phyloP scores from a whole-genome alignment of 108 stramenopile genomes.

The Discostella stelligeroides region DNA sequence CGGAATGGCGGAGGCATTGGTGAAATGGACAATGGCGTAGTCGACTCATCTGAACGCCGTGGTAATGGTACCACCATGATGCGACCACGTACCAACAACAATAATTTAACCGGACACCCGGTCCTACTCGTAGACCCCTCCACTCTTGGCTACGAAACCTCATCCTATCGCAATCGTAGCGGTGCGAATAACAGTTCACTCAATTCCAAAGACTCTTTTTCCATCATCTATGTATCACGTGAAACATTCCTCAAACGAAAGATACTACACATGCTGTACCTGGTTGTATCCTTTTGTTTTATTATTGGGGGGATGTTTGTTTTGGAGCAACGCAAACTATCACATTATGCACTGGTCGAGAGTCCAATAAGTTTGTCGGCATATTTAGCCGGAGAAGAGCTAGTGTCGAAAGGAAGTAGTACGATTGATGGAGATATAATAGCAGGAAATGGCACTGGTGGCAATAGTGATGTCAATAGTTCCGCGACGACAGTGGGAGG shows the following conservation, averaged over 20 bases:
- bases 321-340: slow-evolving; percentile 35
- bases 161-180: slow-evolving; percentile 8
- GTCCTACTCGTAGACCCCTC: slow-evolving; percentile 40
- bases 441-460: background rate
- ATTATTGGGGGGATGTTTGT: slow-evolving; percentile 29
- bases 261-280: slow-evolving; percentile 20
- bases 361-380: slow-evolving; percentile 42
- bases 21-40: background rate
- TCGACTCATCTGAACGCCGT: background rate
- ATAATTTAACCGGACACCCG: slow-evolving; percentile 25
- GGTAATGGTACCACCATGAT: background rate
- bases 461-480: background rate
- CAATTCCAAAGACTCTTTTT: background rate
- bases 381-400: slow-evolving; percentile 33
- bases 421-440: background rate
- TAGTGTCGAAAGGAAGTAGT: slow-evolving; percentile 3
- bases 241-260: slow-evolving; percentile 19
- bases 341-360: slow-evolving; percentile 42
- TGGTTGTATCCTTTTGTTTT: slow-evolving; percentile 14
- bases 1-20: background rate
- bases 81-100: slow-evolving; percentile 9
- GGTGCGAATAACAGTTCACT: background rate
- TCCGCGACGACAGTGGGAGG: background rate
- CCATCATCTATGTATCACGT: slow-evolving; percentile 31
- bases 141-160: slow-evolving; percentile 30